Conservation (phyloP, 2,329 filamentous ascomycete genomes). For the Colletotrichum tropicale region DNA sequence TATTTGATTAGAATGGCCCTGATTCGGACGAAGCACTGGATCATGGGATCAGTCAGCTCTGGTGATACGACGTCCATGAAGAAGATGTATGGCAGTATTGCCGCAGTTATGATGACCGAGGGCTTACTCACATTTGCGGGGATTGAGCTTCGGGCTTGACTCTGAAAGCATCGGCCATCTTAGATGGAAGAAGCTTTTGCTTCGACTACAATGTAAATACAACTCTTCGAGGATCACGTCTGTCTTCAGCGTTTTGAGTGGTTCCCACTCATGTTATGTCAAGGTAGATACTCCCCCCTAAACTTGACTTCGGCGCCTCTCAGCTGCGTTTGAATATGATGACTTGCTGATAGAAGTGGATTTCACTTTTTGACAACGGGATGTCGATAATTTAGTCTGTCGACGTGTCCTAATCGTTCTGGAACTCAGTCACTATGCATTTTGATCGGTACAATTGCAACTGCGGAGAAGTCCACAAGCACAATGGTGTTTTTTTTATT, state of each 20-base stretch:
- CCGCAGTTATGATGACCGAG: too few species aligned
- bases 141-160: background rate
- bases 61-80: too few species aligned
- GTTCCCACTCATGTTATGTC: background rate
- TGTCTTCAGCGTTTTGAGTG: background rate
- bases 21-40: too few species aligned
- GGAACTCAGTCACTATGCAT: background rate
- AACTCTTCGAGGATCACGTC: background rate
- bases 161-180: too few species aligned
- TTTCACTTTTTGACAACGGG: background rate
- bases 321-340: background rate
- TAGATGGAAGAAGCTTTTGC: fast-evolving
- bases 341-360: background rate
- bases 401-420: background rate
- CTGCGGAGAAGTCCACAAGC: background rate
- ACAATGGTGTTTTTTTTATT: background rate
- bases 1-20: too few species aligned
- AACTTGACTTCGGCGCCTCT: background rate
- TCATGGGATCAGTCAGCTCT: too few species aligned
- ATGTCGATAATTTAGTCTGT: background rate
- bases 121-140: background rate
- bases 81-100: too few species aligned
- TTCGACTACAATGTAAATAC: background rate
- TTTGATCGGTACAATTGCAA: background rate
- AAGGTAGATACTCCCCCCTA: background rate